Evolutionary conservation across 257 asterid genomes (phyloP).

Genomic region (Nemophila menziesii): DNA sequence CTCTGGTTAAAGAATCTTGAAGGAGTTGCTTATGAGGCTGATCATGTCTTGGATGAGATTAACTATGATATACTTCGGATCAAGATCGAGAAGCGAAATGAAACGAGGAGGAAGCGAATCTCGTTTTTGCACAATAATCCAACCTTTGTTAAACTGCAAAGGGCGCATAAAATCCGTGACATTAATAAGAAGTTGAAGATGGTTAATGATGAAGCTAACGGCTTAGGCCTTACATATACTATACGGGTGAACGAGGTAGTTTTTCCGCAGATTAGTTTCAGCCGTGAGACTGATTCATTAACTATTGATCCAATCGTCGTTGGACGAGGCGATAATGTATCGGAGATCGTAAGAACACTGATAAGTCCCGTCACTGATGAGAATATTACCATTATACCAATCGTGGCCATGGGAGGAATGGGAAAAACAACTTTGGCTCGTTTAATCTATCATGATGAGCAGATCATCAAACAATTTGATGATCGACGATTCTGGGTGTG

Average conservation of each 20-base stretch:
- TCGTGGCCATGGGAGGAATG: slow-evolving; percentile 11
- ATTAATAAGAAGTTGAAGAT: slow-evolving; percentile 2
- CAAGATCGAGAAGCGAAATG: not conserved
- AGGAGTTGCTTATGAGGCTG: slow-evolving; percentile 13
- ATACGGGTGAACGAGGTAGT: not conserved
- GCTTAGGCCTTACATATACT: not conserved
- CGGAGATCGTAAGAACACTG: not conserved
- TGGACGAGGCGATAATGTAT: slow-evolving; percentile 1
- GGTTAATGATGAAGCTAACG: not conserved
- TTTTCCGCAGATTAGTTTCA: not conserved
- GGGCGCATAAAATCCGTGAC: slow-evolving; percentile 6
- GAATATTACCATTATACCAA: slow-evolving; percentile 1
- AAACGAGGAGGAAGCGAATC: not conserved
- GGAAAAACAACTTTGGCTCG: slow-evolving; percentile 18
- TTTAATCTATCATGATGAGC: slow-evolving; percentile 4
- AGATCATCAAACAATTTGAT: not conserved
- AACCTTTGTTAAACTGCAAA: too few relatives aligned
- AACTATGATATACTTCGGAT: slow-evolving; percentile 7
- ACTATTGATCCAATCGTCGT: not conserved
- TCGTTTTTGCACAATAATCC: not conserved
- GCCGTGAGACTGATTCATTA: not conserved
- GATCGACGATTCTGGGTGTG: slow-evolving; percentile 14
- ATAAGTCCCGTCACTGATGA: not conserved
- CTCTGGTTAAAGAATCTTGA: slow-evolving; percentile 14
- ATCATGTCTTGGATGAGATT: slow-evolving; percentile 18